These are phyloP conservation scores for Candida boleticola DNA, from an alignment of 805 yeast species.

Conservation along the genomic window DNA sequence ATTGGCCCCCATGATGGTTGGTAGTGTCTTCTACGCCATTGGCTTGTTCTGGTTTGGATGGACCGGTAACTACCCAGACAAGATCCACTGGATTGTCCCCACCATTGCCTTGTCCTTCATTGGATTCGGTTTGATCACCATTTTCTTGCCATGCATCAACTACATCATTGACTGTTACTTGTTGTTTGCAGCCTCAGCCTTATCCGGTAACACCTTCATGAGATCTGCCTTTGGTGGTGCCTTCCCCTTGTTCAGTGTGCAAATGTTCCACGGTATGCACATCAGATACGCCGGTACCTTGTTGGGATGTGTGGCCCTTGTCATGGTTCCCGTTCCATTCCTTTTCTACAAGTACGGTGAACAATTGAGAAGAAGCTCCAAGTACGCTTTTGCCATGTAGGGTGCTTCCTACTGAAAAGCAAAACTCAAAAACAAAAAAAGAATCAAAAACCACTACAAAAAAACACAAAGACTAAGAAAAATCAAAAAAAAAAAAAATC, in stretches of 20 bases:
- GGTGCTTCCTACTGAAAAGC: no score
- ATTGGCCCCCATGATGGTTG: conserved; percentile 70
- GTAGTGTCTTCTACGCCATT: conserved; percentile 67
- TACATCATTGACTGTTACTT: conserved; percentile 62
- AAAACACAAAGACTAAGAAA: no score
- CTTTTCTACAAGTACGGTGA: conserved; percentile 46
- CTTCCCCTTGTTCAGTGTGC: conserved; percentile 58
- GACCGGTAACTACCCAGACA: conserved; percentile 73
- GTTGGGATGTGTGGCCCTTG: conserved; percentile 50
- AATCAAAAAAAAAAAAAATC: no score
- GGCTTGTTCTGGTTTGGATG: conserved; percentile 88
- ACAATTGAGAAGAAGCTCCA: conserved; percentile 7
- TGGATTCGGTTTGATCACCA: conserved; percentile 49
- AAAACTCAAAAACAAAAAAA: no score
- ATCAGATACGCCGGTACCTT: conserved; percentile 56
- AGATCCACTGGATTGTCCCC: conserved; percentile 78
- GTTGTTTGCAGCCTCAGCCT: conserved; percentile 58
- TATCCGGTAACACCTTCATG: conserved; percentile 61
- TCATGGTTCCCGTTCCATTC: conserved; percentile 51
- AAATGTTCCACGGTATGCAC: conserved; percentile 49
- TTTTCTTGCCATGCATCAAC: conserved; percentile 59
- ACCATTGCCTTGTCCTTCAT: conserved; percentile 42
- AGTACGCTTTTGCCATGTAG: conserved; percentile 5
- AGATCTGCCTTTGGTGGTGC: conserved; percentile 60
- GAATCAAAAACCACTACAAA: no score